phyloP scores from a whole-genome alignment of 768 basidiomycete species.

The Mycena venus region DNA sequence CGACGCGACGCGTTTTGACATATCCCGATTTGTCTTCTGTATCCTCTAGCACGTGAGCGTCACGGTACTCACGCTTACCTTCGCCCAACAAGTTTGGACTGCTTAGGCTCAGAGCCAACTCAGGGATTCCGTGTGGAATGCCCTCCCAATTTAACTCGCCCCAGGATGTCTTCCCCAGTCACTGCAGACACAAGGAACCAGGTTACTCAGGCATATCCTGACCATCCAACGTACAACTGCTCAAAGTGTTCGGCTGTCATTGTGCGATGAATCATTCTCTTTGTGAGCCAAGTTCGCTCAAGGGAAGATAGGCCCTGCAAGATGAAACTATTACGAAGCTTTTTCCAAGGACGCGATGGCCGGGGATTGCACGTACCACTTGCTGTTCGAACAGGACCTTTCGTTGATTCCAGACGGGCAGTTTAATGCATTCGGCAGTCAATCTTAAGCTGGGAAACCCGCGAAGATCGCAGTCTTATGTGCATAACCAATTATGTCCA shows the following conservation, averaged over 20 bases:
- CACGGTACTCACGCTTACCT: no score
- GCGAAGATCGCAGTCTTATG: slow-evolving; percentile 83
- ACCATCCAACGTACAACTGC: slow-evolving; percentile 80
- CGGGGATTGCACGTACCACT: slow-evolving; percentile 74
- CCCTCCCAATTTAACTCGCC: neutral
- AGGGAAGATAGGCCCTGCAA: slow-evolving; percentile 70
- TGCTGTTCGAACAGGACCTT: neutral
- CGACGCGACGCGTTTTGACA: no score
- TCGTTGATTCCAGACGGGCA: slow-evolving; percentile 42
- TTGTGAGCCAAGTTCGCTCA: neutral
- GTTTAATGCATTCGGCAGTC: slow-evolving; percentile 82
- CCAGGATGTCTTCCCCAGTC: slow-evolving; percentile 32
- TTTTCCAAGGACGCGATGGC: slow-evolving; percentile 87
- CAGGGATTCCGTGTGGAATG: neutral
- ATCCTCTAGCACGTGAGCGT: no score
- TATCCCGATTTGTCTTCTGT: neutral
- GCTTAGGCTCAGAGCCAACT: neutral
- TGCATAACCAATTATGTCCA: slow-evolving; percentile 44
- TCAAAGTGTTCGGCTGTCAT: slow-evolving; percentile 78
- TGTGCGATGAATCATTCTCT: slow-evolving; percentile 54
- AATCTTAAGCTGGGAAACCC: slow-evolving; percentile 81
- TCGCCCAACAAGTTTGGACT: neutral
- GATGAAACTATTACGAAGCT: slow-evolving; percentile 89
- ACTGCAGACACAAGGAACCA: slow-evolving; percentile 64
- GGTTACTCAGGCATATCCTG: slow-evolving; percentile 72